Evolutionary conservation across 2,329 filamentous ascomycete genomes (phyloP).

Genomic region (Cryphonectria nitschkei): DNA sequence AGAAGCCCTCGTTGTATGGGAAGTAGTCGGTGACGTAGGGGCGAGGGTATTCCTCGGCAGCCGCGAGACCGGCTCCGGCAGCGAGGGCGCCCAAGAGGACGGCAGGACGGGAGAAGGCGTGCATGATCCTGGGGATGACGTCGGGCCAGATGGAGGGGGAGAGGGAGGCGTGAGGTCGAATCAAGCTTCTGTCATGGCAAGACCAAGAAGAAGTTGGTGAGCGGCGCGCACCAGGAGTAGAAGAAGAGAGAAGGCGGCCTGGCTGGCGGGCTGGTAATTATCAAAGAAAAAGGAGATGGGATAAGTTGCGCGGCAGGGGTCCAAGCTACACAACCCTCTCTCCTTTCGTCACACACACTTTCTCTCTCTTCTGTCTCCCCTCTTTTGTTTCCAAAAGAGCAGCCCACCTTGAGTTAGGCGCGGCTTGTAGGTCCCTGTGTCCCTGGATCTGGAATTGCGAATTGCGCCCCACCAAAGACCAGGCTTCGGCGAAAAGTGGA

Average conservation of each 20-base stretch:
- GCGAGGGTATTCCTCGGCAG: conserved; percentile 22
- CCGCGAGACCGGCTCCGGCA: conserved; percentile 26
- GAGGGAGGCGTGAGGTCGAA: conserved; percentile 2
- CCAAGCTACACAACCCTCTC: conserved; percentile 9
- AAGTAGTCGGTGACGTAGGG: conserved; percentile 27
- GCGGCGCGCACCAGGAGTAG: not conserved
- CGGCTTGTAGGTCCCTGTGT: not conserved
- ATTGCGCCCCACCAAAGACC: conserved; percentile 11
- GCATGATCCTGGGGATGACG: conserved; percentile 14
- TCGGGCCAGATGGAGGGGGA: not conserved
- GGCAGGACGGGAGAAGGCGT: conserved; percentile 17
- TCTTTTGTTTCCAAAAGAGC: not conserved
- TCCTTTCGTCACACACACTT: not conserved
- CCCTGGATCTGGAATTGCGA: conserved; percentile 16
- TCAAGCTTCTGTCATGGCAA: conserved; percentile 23
- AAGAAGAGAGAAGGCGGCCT: conserved; percentile 7
- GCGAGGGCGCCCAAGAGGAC: conserved; percentile 23
- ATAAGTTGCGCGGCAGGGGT: conserved; percentile 12
- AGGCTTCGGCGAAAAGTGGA: conserved; percentile 11
- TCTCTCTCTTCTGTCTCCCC: not conserved
- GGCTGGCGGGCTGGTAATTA: not conserved
- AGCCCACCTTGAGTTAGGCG: not conserved
- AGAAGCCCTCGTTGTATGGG: conserved; percentile 22
- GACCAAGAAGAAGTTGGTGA: not conserved
- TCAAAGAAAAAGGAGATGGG: conserved; percentile 12